phyloP scores from a whole-genome alignment of 139 green algal genomes.

The Coelastrella sp. region DNA sequence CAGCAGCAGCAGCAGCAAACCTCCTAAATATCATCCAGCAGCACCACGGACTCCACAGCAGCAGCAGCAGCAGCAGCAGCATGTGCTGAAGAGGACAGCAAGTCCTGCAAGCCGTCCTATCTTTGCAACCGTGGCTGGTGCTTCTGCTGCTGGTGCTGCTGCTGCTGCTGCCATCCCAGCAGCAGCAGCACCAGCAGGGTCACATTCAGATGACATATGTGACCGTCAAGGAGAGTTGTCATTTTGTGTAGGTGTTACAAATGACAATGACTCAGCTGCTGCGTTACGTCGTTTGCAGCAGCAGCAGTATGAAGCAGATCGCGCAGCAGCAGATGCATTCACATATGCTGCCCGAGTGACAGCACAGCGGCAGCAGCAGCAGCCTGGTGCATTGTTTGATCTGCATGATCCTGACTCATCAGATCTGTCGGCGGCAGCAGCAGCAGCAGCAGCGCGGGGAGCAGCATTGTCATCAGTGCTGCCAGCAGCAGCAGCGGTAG shows the following conservation, averaged over 20 bases:
- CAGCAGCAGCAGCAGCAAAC: slow-evolving; percentile 15
- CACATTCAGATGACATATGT: background rate
- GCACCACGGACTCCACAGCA: background rate
- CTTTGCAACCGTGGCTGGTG: background rate
- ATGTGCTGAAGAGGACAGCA: background rate
- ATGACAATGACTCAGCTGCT: background rate
- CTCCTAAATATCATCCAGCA: slow-evolving; percentile 16
- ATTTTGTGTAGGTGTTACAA: background rate
- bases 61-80: too few relatives aligned
- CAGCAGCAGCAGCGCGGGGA: background rate
- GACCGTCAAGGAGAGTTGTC: background rate
- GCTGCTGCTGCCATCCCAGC: background rate
- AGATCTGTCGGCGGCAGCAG: background rate
- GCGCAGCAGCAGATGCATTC: slow-evolving; percentile 90
- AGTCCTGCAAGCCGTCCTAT: background rate
- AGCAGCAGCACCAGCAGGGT: background rate
- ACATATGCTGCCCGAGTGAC: slow-evolving; percentile 95
- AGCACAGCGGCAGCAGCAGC: slow-evolving; percentile 50
- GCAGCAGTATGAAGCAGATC: slow-evolving; percentile 87
- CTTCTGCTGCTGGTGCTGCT: background rate
- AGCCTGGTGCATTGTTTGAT: background rate
- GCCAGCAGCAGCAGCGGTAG: slow-evolving; percentile 1
- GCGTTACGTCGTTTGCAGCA: slow-evolving; percentile 30
- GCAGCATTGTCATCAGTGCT: background rate
- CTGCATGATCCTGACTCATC: background rate